Evolutionary conservation across 1,284 basidiomycete genomes (phyloP), one percentile per base, ranked within the genome.

Genomic region (Trametes versicolor): DNA sequence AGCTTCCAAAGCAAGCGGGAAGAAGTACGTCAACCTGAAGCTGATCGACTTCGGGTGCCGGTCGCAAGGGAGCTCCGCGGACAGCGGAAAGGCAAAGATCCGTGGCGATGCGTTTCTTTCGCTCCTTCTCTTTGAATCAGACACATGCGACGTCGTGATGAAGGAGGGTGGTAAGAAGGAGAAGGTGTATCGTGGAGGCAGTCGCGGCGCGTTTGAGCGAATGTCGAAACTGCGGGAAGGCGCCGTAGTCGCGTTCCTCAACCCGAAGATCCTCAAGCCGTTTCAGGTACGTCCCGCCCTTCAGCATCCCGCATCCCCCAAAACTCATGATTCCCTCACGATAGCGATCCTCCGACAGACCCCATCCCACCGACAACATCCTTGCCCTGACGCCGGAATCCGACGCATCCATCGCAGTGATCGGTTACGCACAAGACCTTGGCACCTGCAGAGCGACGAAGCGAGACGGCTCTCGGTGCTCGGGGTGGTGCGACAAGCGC

Each of bases 151-250:
- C 64, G 71, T 83, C 10, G 69, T 91, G 21, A 80, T 79, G 1
- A 76, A 76, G 25, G 85, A 85, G 17, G 79, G 84, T 56, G 74
- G 81, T 25, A 82, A 80, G 59, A 83, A 84, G 49, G 81, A 85
- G 71, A 92, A 88, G 71, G 71, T 90, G 0, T 97, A 95, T 75
- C 86, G 85, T 65, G 96, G 97, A 1, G 97, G 97, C 0, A 96
- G 94, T 68, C 87, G 89, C 2, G 97, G 97, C 7, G 97, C 97
- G 0, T 99, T 95, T 74, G 97, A 99, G 76, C 83, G 85, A 64
- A 87, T 94, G 78, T 90, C 92, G 63, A 94, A 94, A 74, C 80
- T 97, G 66, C 88, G 87, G 54, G 93, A 96, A 67, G 97, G 97
- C 1, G 91, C 94, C 52, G 93, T 99, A 2, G 82, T 99, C 29